phyloP scores from a whole-genome alignment of 305 asterid species.

The Fraxinus paxiana region DNA sequence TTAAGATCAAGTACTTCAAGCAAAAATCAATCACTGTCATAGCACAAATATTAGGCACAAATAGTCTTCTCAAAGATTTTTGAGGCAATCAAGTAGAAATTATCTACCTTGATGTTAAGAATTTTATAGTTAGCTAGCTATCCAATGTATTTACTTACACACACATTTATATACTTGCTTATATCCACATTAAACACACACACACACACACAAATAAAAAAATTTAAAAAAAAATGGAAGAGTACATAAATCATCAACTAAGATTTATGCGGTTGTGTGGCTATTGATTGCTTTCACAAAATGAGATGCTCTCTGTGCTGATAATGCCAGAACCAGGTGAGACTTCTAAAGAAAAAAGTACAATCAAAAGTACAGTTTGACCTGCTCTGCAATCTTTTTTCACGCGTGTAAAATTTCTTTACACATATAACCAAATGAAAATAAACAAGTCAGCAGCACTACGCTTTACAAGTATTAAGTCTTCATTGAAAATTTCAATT shows the following conservation, averaged over 20 bases:
- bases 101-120: not conserved
- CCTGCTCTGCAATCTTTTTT: not conserved
- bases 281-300: not conserved
- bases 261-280: not conserved
- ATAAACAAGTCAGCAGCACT: not conserved
- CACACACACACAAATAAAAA: too few species aligned
- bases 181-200: not conserved
- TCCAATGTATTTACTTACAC: not conserved
- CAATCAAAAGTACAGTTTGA: not conserved
- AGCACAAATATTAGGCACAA: not conserved
- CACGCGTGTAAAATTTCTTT: not conserved
- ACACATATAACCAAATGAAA: not conserved
- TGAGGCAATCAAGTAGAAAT: not conserved
- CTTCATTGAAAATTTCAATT: not conserved
- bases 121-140: not conserved
- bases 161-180: not conserved
- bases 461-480: not conserved
- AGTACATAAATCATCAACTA: not conserved
- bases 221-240: not conserved
- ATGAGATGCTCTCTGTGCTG: not conserved
- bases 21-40: not conserved
- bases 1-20: not conserved
- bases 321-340: not conserved
- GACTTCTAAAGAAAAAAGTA: not conserved
- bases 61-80: not conserved